A percentile compares a stretch with the other conserved stretches of the same genome.
Evolutionary conservation across 164 flowering plant species (phyloP).

Genomic region (Stephania cephalantha): DNA sequence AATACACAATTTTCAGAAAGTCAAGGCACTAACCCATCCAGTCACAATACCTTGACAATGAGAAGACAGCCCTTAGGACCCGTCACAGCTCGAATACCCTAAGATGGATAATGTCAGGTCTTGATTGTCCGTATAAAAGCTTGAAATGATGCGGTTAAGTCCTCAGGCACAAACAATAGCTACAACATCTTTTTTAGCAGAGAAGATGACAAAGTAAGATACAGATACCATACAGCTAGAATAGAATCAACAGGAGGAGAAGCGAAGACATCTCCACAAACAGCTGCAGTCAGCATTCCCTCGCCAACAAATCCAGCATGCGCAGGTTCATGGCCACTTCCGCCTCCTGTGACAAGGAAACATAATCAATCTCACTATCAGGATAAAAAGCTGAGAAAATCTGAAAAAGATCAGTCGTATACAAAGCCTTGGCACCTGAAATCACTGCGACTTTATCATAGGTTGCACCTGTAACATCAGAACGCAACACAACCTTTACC

Average conservation of each 20-base stretch:
- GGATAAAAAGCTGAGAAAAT: neutral
- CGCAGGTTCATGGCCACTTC: constrained; percentile 99
- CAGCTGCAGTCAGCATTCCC: constrained; percentile 97
- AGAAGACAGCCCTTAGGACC: constrained; percentile 92
- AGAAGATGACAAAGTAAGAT: neutral
- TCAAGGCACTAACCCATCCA: constrained; percentile 2
- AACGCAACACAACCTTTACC: constrained; percentile 93
- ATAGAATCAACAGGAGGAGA: constrained; percentile 88
- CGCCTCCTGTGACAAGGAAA: constrained; percentile 58
- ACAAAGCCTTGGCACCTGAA: constrained; percentile 53
- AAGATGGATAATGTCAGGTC: constrained; percentile 17
- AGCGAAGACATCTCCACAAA: constrained; percentile 88
- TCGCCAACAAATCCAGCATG: constrained; percentile 97
- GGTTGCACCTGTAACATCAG: constrained; percentile 63
- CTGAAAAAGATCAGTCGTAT: neutral
- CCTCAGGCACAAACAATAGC: neutral
- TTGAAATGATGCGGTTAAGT: neutral
- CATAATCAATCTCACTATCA: neutral
- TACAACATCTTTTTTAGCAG: neutral
- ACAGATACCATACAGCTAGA: constrained; percentile 58
- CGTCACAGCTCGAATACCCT: constrained; percentile 99
- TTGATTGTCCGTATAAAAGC: neutral
- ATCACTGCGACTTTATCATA: constrained; percentile 87
- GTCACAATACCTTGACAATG: constrained; percentile 65
- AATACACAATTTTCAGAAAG: neutral